These are phyloP conservation scores for Elsinoe arachidis DNA, from an alignment of 2,329 filamentous ascomycete genomes.

Conservation along the genomic window DNA sequence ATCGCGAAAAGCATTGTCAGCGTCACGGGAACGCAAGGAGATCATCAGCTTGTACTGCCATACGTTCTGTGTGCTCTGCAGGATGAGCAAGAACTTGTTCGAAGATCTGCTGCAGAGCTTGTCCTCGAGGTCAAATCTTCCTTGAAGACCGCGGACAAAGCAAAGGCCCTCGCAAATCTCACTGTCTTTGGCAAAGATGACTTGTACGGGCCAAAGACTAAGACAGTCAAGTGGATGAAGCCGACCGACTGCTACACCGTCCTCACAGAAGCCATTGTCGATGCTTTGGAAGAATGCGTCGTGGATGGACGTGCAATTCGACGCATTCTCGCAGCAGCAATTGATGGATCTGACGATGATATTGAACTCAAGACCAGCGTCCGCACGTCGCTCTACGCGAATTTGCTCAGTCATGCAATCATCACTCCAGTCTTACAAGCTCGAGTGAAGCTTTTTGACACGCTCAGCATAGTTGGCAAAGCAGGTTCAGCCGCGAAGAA, in stretches of 20 bases:
- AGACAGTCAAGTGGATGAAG: conserved; percentile 49
- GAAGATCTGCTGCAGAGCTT: conserved; percentile 64
- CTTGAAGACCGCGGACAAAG: conserved; percentile 32
- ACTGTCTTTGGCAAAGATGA: conserved; percentile 50
- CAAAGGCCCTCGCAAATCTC: conserved; percentile 22
- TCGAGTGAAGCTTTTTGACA: conserved; percentile 62
- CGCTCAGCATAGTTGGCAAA: conserved; percentile 64
- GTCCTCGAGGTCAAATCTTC: conserved; percentile 47
- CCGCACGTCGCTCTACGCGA: conserved; percentile 58
- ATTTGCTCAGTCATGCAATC: conserved; percentile 64
- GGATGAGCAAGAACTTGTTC: conserved; percentile 67
- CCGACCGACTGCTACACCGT: conserved; percentile 52
- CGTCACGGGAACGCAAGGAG: conserved; percentile 42
- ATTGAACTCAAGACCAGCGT: conserved; percentile 53
- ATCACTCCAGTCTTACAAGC: conserved; percentile 59
- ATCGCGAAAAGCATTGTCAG: conserved; percentile 49
- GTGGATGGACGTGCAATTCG: conserved; percentile 66
- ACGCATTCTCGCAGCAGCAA: conserved; percentile 50
- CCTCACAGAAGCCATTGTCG: conserved; percentile 58
- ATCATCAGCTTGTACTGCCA: conserved; percentile 75
- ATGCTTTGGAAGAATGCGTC: conserved; percentile 74
- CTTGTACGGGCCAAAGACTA: conserved; percentile 54
- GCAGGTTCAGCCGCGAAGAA: conserved; percentile 64
- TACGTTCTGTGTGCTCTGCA: conserved; percentile 67
- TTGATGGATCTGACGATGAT: conserved; percentile 44